Percentiles rank a stretch among this genome's conserved stretches.
phyloP scores from a whole-genome alignment of 805 yeast genomes.

The Kuraishia cidri region DNA sequence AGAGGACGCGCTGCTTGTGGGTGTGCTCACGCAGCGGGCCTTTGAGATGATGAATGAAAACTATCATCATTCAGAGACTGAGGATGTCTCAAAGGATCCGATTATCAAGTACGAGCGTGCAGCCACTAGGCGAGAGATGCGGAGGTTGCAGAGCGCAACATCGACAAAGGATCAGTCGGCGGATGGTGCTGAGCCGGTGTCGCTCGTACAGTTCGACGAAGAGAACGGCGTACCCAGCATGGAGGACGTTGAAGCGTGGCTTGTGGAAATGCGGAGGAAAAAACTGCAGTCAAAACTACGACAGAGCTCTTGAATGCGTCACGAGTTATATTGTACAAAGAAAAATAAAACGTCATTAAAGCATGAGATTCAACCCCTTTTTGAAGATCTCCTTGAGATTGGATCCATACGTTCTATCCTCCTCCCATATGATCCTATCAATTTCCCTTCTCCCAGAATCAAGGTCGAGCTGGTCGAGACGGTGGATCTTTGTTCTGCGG shows the following conservation, averaged over 20 bases:
- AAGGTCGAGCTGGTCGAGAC: slow-evolving; percentile 67
- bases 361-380: slow-evolving; percentile 8
- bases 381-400: slow-evolving; percentile 20
- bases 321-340: no score
- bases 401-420: slow-evolving; percentile 33
- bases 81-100: no score
- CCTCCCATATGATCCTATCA: slow-evolving; percentile 78
- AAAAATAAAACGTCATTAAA: no score
- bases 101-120: neutral
- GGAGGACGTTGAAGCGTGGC: slow-evolving; percentile 32
- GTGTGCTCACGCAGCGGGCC: slow-evolving; percentile 3
- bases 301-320: no score
- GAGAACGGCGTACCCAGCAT: no score
- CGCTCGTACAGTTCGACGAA: no score
- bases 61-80: no score
- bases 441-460: slow-evolving; percentile 81
- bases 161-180: no score
- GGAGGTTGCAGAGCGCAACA: no score
- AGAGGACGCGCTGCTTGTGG: slow-evolving; percentile 5
- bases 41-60: slow-evolving; percentile 5
- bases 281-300: slow-evolving; percentile 34
- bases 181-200: no score
- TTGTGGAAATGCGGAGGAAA: slow-evolving; percentile 34
- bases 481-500: slow-evolving; percentile 55
- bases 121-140: no score